These are phyloP conservation scores for Pelargonium myrrhifolium DNA, from an alignment of 441 rosid species.

Conservation along the genomic window DNA sequence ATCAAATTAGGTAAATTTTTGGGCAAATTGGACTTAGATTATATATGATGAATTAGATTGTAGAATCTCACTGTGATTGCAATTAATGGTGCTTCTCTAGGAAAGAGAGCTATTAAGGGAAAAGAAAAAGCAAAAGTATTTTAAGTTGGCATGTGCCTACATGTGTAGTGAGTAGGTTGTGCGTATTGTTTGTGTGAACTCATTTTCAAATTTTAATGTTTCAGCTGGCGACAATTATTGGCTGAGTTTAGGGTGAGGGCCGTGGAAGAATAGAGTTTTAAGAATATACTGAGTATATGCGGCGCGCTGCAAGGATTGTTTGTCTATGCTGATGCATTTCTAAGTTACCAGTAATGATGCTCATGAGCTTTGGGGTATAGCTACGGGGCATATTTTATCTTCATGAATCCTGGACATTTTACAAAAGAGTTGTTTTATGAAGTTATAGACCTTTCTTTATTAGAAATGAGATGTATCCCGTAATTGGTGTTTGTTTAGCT, in stretches of 20 bases:
- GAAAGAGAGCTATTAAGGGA: too few species aligned
- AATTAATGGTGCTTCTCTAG: not conserved
- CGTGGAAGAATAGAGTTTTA: slow-evolving; percentile 1
- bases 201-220: not conserved
- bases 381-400: not conserved
- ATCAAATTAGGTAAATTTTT: not conserved
- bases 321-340: not conserved
- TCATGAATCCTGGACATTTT: not conserved
- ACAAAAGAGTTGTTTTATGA: not conserved
- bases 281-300: not conserved
- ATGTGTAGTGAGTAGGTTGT: not conserved
- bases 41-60: not conserved
- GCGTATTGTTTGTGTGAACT: not conserved
- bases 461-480: slow-evolving; percentile 8
- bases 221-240: slow-evolving; percentile 21
- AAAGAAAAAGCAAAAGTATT: too few species aligned
- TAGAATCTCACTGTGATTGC: not conserved
- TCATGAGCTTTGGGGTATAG: too few species aligned
- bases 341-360: not conserved
- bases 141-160: not conserved
- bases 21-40: not conserved
- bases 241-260: slow-evolving; percentile 13
- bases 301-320: not conserved
- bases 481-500: slow-evolving; percentile 10
- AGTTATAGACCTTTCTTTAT: not conserved